Evolutionary conservation across 78 protist species (phyloP).

Genomic region (Pelomyxa schiedti): DNA sequence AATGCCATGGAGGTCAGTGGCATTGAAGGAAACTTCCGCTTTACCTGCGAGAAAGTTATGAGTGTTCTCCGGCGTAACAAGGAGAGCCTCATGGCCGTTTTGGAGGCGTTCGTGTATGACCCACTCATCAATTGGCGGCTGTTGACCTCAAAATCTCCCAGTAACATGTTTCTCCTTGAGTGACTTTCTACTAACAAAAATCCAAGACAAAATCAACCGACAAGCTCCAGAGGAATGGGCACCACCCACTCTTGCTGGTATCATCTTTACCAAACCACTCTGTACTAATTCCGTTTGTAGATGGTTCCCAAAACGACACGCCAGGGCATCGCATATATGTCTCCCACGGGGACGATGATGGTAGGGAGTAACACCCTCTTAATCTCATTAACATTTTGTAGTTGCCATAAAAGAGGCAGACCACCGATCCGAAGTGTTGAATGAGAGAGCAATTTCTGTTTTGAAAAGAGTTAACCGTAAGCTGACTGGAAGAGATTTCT

Average conservation of each 20-base stretch:
- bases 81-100: slow-evolving; percentile 95
- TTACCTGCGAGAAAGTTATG: slow-evolving; percentile 91
- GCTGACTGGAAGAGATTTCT: slow-evolving; percentile 82
- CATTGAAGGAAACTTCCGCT: slow-evolving; percentile 92
- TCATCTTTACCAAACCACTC: too few species aligned
- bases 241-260: too few species aligned
- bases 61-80: slow-evolving; percentile 80
- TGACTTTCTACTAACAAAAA: background rate
- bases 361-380: slow-evolving; percentile 1
- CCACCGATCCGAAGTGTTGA: slow-evolving; percentile 29
- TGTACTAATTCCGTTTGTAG: too few species aligned
- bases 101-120: slow-evolving; percentile 99
- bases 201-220: background rate
- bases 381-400: background rate
- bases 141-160: slow-evolving; percentile 32
- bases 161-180: background rate
- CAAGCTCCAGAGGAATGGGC: background rate
- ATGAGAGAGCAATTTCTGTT: slow-evolving; percentile 66
- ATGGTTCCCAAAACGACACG: too few species aligned
- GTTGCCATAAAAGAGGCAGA: slow-evolving; percentile 20
- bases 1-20: slow-evolving; percentile 98
- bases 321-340: too few species aligned
- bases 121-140: slow-evolving; percentile 98
- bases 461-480: slow-evolving; percentile 82
- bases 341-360: background rate